phyloP scores from a whole-genome alignment of 352 stramenopile genomes.

The Globisporangium nagaii region DNA sequence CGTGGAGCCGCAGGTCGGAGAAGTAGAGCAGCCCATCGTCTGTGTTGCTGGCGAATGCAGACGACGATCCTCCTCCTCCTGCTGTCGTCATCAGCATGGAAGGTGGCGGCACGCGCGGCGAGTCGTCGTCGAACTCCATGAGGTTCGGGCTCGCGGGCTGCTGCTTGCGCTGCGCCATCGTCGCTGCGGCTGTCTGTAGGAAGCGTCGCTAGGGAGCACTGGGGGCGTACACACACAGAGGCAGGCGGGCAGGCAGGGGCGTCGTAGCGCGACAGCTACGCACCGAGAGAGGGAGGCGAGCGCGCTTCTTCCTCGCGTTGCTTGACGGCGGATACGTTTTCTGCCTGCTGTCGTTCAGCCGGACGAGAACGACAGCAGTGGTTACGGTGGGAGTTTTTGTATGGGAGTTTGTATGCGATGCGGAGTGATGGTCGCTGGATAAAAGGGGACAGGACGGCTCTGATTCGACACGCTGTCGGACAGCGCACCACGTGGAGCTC shows the following conservation, averaged over 20 bases:
- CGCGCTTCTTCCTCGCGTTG: not conserved
- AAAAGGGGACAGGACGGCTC: not conserved
- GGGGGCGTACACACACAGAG: too few species aligned
- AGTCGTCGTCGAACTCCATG: constrained; percentile 42
- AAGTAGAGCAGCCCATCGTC: constrained; percentile 4
- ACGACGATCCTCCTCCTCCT: too few species aligned
- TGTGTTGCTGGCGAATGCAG: not conserved
- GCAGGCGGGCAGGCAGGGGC: too few species aligned
- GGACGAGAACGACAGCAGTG: too few species aligned
- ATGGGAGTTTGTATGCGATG: not conserved
- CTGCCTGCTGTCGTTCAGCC: too few species aligned
- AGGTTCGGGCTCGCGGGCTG: constrained; percentile 29
- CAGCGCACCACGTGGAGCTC: too few species aligned
- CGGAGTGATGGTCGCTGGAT: not conserved
- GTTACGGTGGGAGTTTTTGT: not conserved
- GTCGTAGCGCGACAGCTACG: too few species aligned
- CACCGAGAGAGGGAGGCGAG: too few species aligned
- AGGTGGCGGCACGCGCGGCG: constrained; percentile 6
- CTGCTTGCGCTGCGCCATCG: constrained; percentile 10
- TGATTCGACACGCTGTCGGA: too few species aligned
- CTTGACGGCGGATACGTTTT: not conserved
- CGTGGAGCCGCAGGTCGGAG: constrained; percentile 10
- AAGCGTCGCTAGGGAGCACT: not conserved
- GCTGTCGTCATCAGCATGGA: constrained; percentile 3
- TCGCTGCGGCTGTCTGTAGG: too few species aligned